A percentile compares a stretch with the other conserved stretches of the same genome.
phyloP scores from a whole-genome alignment of 2,329 filamentous ascomycete species.

The Penicillium sp. region DNA sequence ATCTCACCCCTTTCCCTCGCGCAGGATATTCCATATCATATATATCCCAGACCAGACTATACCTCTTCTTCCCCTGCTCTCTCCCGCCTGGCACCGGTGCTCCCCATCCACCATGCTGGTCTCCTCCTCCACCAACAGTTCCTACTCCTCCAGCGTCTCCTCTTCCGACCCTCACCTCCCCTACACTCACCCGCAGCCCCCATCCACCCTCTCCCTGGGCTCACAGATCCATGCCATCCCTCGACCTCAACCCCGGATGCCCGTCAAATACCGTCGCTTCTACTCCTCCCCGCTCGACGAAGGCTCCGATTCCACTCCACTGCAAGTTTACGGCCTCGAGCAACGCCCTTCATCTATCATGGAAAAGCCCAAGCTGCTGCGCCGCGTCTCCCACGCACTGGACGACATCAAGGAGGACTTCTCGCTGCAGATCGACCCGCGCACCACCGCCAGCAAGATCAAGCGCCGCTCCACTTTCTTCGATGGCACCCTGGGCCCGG shows the following conservation, averaged over 20 bases:
- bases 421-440: conserved; percentile 25
- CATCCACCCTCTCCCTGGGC: conserved; percentile 23
- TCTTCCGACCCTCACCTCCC: conserved; percentile 30
- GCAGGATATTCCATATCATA: too few relatives aligned
- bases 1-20: neutral
- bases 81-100: neutral
- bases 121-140: conserved; percentile 28
- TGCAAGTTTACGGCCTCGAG: conserved; percentile 35
- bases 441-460: conserved; percentile 25
- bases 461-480: conserved; percentile 30
- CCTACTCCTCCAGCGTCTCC: conserved; percentile 28
- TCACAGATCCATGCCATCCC: conserved; percentile 15
- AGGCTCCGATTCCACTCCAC: conserved; percentile 30
- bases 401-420: conserved; percentile 38
- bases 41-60: too few relatives aligned
- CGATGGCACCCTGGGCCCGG: conserved; percentile 11
- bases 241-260: conserved; percentile 15
- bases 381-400: conserved; percentile 36
- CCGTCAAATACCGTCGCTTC: conserved; percentile 32
- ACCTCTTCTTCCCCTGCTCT: conserved; percentile 1
- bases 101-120: conserved; percentile 22
- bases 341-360: conserved; percentile 34
- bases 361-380: conserved; percentile 29
- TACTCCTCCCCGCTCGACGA: conserved; percentile 35
- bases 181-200: conserved; percentile 26